Base-by-base conservation (phyloP, 768 basidiomycete genomes). In the Mycena indigotica region DNA sequence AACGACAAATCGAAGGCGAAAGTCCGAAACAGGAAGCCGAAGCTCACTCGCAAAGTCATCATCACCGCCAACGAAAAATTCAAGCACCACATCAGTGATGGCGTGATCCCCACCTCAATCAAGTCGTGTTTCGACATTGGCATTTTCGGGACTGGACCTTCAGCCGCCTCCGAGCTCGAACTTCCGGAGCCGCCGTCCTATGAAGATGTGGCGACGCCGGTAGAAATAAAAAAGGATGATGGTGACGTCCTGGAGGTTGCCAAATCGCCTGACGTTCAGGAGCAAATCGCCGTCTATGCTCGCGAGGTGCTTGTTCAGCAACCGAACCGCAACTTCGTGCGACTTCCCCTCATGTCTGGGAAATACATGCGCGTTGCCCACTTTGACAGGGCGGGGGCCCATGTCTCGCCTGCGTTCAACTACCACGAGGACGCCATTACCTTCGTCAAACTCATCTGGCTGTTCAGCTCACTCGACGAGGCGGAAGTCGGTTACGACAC, bases 391-490 rank as follows among this genome's bases (percentile, higher is more conserved):
- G 48, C 61, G 13, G 69, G 69, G 1, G 48, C 50, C 2, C 44
- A 60, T 19, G 53, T 25, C 44, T 55, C 63, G 10, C 39, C 26
- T 1, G 21, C 30, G 10, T 44, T 65, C 48, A 41, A 70, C 52
- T 66, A 65, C 49, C 66, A 68, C 55, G 12, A 54, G 3, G 13
- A 56, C 15, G 48, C 66, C 2, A 28, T 39, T 4, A 39, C 52
- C 17, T 68, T 69, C 50, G 54, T 69, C 29, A 60, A 62, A 16
- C 50, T 69, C 25, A 28, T 70, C 44, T 58, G 67, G 25, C 63
- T 63, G 24, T 21, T 68, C 38, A 52, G 52, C n/a, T 66, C 65
- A 3, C 30, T 60, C 3, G 41, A 64, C 21, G 57, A 66, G 45
- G 50, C 39, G 1, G 41, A 51, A 15, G 50, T 69, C 17, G 69